These are phyloP conservation scores for Yamadazyma oceani DNA, from an alignment of 1,139 yeast genomes.

Conservation along the genomic window DNA sequence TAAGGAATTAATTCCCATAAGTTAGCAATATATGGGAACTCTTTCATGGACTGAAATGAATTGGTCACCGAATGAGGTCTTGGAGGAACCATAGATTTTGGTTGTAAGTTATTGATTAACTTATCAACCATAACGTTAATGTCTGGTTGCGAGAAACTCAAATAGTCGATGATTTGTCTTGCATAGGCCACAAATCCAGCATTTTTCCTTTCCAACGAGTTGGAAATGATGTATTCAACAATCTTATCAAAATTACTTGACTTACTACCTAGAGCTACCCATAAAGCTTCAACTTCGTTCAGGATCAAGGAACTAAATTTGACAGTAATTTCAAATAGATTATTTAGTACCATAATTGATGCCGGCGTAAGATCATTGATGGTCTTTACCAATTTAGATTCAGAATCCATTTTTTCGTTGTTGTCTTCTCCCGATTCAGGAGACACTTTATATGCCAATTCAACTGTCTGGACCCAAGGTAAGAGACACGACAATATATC, in stretches of 20 bases:
- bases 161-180: constrained; percentile 75
- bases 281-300: constrained; percentile 86
- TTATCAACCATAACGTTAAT: constrained; percentile 60
- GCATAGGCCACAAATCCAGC: constrained; percentile 76
- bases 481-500: constrained; percentile 77
- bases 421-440: constrained; percentile 8
- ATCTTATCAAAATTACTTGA: constrained; percentile 70
- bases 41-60: constrained; percentile 13
- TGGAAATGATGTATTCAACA: constrained; percentile 65
- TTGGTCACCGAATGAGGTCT: constrained; percentile 23
- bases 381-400: constrained; percentile 7
- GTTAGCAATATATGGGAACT: constrained; percentile 75
- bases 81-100: constrained; percentile 85
- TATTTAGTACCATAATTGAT: constrained; percentile 77
- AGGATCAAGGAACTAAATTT: constrained; percentile 71
- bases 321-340: constrained; percentile 81
- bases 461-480: constrained; percentile 89
- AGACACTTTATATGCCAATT: constrained; percentile 43
- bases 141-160: constrained; percentile 61
- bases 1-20: constrained; percentile 57
- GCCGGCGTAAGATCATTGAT: constrained; percentile 37
- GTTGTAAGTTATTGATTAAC: constrained; percentile 69
- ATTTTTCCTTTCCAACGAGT: constrained; percentile 70
- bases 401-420: constrained; percentile 11
- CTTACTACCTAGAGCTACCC: constrained; percentile 86